Evolutionary conservation across 192 early-diverging fungal genomes (phyloP).

Genomic region (Cladochytrium replicatum): DNA sequence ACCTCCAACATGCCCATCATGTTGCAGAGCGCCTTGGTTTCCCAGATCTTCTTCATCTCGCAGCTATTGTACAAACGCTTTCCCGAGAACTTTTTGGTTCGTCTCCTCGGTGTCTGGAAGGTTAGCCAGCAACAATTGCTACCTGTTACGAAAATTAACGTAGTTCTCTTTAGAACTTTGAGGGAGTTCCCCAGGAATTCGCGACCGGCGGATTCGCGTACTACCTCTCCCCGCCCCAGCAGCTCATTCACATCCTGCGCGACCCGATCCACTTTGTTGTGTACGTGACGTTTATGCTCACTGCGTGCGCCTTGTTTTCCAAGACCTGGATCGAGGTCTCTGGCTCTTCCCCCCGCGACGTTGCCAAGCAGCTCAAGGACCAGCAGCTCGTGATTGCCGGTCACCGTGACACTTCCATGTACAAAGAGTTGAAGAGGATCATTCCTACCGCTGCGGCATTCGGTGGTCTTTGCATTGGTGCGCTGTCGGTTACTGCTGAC

Average conservation of each 20-base stretch:
- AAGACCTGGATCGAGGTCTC: constrained; percentile 89
- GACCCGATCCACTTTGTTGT: constrained; percentile 86
- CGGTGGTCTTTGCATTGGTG: constrained; percentile 79
- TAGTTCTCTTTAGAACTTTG: constrained; percentile 48
- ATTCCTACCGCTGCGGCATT: constrained; percentile 82
- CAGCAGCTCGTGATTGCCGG: constrained; percentile 84
- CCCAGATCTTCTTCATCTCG: constrained; percentile 83
- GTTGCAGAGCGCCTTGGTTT: constrained; percentile 81
- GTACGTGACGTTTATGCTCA: constrained; percentile 75
- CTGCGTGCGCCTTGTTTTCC: constrained; percentile 75
- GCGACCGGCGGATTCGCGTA: constrained; percentile 82
- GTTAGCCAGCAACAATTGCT: constrained; percentile 17
- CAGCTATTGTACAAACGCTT: constrained; percentile 88
- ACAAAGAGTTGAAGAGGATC: constrained; percentile 92
- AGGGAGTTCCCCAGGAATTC: constrained; percentile 77
- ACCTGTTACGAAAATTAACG: background rate
- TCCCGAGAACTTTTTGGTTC: constrained; percentile 78
- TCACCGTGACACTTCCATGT: constrained; percentile 81
- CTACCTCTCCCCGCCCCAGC: constrained; percentile 85
- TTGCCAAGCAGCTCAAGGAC: constrained; percentile 81
- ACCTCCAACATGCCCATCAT: constrained; percentile 93
- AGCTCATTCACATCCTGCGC: constrained; percentile 60
- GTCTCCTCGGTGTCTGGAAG: constrained; percentile 80
- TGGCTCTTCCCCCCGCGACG: constrained; percentile 86
- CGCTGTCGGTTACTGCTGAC: constrained; percentile 82